A percentile compares a stretch with the other conserved stretches of the same genome.
Conservation (phyloP, 192 early-diverging fungal species). For the Geranomyces variabilis region DNA sequence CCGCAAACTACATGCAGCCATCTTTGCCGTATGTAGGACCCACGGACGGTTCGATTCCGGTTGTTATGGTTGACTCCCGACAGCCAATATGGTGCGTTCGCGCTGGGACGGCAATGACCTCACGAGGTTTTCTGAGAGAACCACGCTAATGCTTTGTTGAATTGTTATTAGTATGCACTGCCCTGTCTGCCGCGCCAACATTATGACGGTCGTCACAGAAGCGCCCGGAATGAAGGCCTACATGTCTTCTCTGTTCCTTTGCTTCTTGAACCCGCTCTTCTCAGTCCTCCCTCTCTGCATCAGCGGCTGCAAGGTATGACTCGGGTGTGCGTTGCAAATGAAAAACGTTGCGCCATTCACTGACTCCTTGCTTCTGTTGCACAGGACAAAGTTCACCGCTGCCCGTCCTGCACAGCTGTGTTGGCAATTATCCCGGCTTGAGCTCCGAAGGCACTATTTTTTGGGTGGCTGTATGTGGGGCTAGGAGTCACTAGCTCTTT, state of each 20-base stretch:
- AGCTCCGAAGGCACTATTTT: too few relatives aligned
- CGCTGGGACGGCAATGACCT: too few relatives aligned
- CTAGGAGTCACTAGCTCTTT: too few relatives aligned
- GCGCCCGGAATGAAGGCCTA: constrained; percentile 2
- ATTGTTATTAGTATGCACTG: neutral
- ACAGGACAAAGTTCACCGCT: constrained; percentile 1
- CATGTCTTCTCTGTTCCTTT: neutral
- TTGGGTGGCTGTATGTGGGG: too few relatives aligned
- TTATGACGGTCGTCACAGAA: neutral
- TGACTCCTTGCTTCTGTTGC: too few relatives aligned
- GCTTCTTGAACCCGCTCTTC: neutral
- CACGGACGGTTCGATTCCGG: neutral
- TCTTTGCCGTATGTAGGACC: too few relatives aligned
- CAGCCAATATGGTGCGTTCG: neutral
- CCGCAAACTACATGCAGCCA: too few relatives aligned
- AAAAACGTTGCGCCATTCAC: neutral
- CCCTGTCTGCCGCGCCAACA: neutral
- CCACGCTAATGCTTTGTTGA: neutral
- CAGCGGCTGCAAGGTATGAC: neutral
- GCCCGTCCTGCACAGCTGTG: neutral
- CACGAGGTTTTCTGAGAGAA: neutral
- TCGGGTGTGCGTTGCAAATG: too few relatives aligned
- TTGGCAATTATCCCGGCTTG: neutral
- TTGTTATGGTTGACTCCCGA: neutral
- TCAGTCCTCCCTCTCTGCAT: neutral